phyloP scores from a whole-genome alignment of 495 filamentous ascomycete species.

The Beverwykella pulmonaria region DNA sequence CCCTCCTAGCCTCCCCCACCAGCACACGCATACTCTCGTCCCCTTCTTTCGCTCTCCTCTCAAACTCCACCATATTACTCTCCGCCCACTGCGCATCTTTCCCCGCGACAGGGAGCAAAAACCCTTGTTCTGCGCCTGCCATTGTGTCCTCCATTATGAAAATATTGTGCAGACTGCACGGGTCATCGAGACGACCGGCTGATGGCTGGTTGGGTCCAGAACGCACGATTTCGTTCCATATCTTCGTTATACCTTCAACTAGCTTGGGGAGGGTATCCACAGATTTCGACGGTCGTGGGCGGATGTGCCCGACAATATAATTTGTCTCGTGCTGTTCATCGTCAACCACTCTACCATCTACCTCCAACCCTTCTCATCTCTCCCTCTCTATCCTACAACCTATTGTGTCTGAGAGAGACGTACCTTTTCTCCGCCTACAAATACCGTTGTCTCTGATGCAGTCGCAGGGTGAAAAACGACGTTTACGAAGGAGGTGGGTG shows the following conservation, averaged over 20 bases:
- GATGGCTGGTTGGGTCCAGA: not conserved
- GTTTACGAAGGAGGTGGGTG: constrained; percentile 41
- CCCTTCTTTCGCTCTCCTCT: constrained; percentile 6
- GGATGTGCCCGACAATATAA: constrained; percentile 37
- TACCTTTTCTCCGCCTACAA: constrained; percentile 2
- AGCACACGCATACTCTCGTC: constrained; percentile 7
- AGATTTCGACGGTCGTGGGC: constrained; percentile 27
- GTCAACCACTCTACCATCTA: not conserved
- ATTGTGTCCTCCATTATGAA: constrained; percentile 39
- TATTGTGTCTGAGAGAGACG: not conserved
- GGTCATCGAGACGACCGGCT: constrained; percentile 9
- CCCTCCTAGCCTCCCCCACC: not conserved
- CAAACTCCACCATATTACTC: constrained; percentile 39
- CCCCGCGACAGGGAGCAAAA: constrained; percentile 37
- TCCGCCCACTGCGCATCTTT: constrained; percentile 40
- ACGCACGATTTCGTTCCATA: not conserved
- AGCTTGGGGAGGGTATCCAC: not conserved
- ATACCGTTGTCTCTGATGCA: not conserved
- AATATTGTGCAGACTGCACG: constrained; percentile 26
- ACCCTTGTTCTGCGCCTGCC: constrained; percentile 36
- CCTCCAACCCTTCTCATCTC: too few relatives aligned
- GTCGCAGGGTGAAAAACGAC: constrained; percentile 25
- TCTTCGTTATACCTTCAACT: not conserved
- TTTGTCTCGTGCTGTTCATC: constrained; percentile 17
- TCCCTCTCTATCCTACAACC: too few relatives aligned